These are phyloP conservation scores for Fusarium pseudoanthophilum DNA, from an alignment of 2,329 filamentous ascomycete species.

Conservation along the genomic window DNA sequence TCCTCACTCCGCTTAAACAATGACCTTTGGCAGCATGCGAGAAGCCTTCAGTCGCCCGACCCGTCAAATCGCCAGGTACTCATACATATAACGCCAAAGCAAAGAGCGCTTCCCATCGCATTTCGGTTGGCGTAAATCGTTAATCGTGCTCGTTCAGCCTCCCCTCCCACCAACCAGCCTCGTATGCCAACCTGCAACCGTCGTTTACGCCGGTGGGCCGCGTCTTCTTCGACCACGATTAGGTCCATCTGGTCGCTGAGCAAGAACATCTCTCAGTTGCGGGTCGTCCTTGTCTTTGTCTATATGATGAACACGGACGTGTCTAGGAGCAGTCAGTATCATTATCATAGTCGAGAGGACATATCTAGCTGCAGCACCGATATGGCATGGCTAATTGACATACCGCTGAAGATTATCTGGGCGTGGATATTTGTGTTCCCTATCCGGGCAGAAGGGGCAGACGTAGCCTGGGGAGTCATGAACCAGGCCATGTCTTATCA, in stretches of 20 bases:
- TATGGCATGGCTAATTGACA: slow-evolving; percentile 2
- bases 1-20: slow-evolving; percentile 5
- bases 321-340: slow-evolving; percentile 62
- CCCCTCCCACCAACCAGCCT: background rate
- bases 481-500: slow-evolving; percentile 83
- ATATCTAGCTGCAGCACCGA: background rate
- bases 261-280: slow-evolving; percentile 80
- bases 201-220: slow-evolving; percentile 53
- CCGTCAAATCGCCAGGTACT: slow-evolving; percentile 25
- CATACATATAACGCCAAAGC: slow-evolving; percentile 28
- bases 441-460: slow-evolving; percentile 93
- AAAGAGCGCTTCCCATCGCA: slow-evolving; percentile 8
- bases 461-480: slow-evolving; percentile 95
- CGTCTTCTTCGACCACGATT: slow-evolving; percentile 82
- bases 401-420: slow-evolving; percentile 97
- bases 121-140: slow-evolving; percentile 18
- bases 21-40: background rate
- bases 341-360: background rate
- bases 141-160: slow-evolving; percentile 1
- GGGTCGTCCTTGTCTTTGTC: slow-evolving; percentile 93
- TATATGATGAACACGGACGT: slow-evolving; percentile 90
- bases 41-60: slow-evolving; percentile 5
- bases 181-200: background rate
- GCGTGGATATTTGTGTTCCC: slow-evolving; percentile 92
- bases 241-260: slow-evolving; percentile 86